phyloP scores from a whole-genome alignment of 1,139 yeast genomes.

The Taphrina wiesneri region DNA sequence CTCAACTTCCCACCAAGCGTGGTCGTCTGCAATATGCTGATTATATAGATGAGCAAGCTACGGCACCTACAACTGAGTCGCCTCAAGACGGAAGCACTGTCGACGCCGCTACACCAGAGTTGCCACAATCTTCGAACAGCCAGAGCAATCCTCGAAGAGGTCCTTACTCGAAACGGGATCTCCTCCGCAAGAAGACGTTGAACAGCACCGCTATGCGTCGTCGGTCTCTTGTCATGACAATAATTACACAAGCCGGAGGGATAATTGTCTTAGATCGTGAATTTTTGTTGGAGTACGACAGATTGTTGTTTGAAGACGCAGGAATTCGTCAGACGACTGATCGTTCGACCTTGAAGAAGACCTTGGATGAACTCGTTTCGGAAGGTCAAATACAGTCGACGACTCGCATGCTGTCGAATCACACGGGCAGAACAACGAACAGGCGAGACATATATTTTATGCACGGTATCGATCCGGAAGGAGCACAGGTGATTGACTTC shows the following conservation, averaged over 20 bases:
- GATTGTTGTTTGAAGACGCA: not conserved
- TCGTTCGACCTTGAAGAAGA: slow-evolving; percentile 8
- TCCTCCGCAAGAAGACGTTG: not conserved
- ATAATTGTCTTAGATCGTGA: not conserved
- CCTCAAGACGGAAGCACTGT: not conserved
- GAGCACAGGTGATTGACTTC: not conserved
- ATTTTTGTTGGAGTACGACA: not conserved
- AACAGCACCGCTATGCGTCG: slow-evolving; percentile 4
- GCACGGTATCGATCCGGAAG: not conserved
- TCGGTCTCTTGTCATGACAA: not conserved
- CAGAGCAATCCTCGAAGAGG: not conserved
- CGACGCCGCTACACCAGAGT: not conserved
- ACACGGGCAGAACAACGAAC: not conserved
- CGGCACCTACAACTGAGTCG: too few species aligned
- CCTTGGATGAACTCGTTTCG: not conserved
- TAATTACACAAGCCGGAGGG: not conserved
- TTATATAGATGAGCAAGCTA: too few species aligned
- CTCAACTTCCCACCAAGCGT: too few species aligned
- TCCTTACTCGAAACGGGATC: not conserved
- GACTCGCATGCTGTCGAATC: not conserved
- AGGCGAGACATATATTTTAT: slow-evolving; percentile 5
- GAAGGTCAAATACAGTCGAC: not conserved
- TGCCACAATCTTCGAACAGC: not conserved
- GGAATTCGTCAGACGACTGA: not conserved
- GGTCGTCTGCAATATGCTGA: too few species aligned